Evolutionary conservation across 2,329 filamentous ascomycete species (phyloP), one percentile per base, ranked within the genome.

Genomic region (Plenodomus tracheiphilus): DNA sequence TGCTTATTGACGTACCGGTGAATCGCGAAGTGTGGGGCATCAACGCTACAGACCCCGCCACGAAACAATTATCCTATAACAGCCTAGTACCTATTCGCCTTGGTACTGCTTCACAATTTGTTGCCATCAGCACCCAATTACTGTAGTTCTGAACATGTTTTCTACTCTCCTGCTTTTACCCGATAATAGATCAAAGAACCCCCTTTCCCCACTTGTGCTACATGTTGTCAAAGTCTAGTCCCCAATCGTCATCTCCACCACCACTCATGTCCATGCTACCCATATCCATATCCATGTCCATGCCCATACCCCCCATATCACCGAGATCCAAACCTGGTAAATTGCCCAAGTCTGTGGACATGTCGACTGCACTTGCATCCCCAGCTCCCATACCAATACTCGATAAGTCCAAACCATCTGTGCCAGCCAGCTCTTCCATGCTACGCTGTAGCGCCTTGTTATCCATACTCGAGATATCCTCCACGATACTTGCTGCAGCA

Each of bases 191-290:
- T 11, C 28, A 32, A 32, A 32, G 13, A 11, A 11, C 9, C 15
- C 11, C 15, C 8, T 32, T 32, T 10, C 7, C 28, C 28, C 11
- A 6, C 43, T 39, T 15, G 2, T 41, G 10, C 58, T 65, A 69
- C 68, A 72, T 71, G 46, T 68, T 66, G 40, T 66, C 61, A 66
- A 76, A 74, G 44, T 76, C 71, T 53, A 79, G 56, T 1, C 72
- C 76, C 53, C 75, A 77, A 52, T 67, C 65, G 46, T 69, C 60
- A 48, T 70, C 63, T n/a, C 57, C 66, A 38, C 59, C 66, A 22
- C 64, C 65, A 15, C 58, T 61, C 40, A 65, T 58, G 4, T 59
- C 62, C 51, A 68, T 62, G 5, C 56, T 56, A 4, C 18, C 53
- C 57, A 64, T 64, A 16, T 62, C 59, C 61, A 64, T 61, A 18